These are phyloP conservation scores for Flaveria linearis DNA, from an alignment of 129 eudicot species.

Conservation along the genomic window DNA sequence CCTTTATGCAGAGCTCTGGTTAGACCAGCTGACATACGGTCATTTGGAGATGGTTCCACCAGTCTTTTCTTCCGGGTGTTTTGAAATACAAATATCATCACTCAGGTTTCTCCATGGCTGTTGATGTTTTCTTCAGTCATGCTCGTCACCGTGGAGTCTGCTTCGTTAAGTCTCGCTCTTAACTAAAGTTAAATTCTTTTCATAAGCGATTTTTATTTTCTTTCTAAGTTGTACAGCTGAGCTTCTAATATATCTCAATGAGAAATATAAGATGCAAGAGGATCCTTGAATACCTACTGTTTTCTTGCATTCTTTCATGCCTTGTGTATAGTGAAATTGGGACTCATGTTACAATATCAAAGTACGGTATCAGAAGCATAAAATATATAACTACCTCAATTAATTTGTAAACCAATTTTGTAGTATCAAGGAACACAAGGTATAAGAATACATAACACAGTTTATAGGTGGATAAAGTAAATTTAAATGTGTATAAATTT, in stretches of 20 bases:
- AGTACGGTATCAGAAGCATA: no score
- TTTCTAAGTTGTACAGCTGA: constrained; percentile 38
- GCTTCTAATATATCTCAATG: neutral
- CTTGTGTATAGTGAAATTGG: neutral
- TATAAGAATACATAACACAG: no score
- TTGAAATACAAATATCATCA: constrained; percentile 16
- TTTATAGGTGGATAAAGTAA: no score
- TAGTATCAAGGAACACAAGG: no score
- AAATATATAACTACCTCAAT: no score
- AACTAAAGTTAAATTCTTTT: neutral
- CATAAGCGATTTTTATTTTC: constrained; percentile 4
- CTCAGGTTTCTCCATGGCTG: neutral
- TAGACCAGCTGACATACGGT: constrained; percentile 62
- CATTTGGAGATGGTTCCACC: constrained; percentile 71
- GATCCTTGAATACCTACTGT: constrained; percentile 7
- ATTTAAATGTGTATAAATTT: no score
- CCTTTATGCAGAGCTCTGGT: constrained; percentile 74
- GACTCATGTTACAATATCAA: no score
- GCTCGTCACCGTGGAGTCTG: neutral
- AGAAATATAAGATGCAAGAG: constrained; percentile 23
- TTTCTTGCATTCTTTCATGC: constrained; percentile 7
- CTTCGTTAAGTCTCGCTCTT: neutral
- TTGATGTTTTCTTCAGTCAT: neutral
- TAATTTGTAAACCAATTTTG: no score
- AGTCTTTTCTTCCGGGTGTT: constrained; percentile 57